phyloP scores from a whole-genome alignment of 441 rosid species.

The Pelargonium citronellum region DNA sequence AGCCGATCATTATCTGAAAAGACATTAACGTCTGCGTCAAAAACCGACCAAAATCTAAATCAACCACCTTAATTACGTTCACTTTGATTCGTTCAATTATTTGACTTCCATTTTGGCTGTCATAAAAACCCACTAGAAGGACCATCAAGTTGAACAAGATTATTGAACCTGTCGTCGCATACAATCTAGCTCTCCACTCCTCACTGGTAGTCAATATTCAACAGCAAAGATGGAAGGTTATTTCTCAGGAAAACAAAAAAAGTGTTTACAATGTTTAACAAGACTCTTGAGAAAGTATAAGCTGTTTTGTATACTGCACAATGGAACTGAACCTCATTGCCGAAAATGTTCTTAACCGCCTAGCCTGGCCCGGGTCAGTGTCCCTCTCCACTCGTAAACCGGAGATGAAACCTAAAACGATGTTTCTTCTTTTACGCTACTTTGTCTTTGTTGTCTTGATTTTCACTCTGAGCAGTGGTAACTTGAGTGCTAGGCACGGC shows the following conservation, averaged over 20 bases:
- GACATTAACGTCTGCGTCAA: too few relatives aligned
- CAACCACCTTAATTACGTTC: too few relatives aligned
- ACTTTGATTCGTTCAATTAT: too few relatives aligned
- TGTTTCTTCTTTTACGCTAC: constrained; percentile 15
- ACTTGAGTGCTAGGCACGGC: constrained; percentile 22
- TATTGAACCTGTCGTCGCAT: too few relatives aligned
- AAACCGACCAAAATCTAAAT: too few relatives aligned
- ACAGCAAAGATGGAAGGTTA: not conserved
- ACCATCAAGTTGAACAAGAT: too few relatives aligned
- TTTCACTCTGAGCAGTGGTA: constrained; percentile 29
- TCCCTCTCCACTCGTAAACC: constrained; percentile 1
- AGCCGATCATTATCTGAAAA: too few relatives aligned
- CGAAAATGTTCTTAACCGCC: constrained; percentile 4
- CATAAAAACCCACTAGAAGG: too few relatives aligned
- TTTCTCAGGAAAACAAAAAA: not conserved
- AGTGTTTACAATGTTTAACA: not conserved
- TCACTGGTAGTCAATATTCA: too few relatives aligned
- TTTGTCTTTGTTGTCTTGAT: constrained; percentile 31
- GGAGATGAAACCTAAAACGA: constrained; percentile 11
- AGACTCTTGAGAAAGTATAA: not conserved
- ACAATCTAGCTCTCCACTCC: too few relatives aligned
- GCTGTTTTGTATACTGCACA: constrained; percentile 19
- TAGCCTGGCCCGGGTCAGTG: too few relatives aligned
- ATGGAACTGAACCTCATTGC: constrained; percentile 9
- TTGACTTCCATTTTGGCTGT: too few relatives aligned